Evolutionary conservation across 2,329 filamentous ascomycete species (phyloP), one percentile per base, ranked within the genome.

Genomic region (Aspergillus awamori): DNA sequence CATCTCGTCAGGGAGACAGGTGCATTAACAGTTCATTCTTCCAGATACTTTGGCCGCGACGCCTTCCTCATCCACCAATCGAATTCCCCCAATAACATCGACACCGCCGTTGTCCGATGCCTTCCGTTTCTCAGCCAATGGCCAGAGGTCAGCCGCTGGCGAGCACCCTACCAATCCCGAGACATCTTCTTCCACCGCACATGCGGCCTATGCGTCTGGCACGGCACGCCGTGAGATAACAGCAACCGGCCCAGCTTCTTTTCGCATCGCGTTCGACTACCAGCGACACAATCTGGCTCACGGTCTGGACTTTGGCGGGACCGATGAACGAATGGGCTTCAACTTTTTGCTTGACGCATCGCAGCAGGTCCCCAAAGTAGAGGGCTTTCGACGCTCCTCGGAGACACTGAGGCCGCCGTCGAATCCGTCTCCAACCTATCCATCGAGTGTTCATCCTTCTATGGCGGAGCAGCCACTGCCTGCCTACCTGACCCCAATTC

Each of bases 281-380:
- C 76, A 80, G 57, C 77, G 69, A 11, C 72, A 79, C 64, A 79
- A 72, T 43, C 67, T 79, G 49, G 74, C 80, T 17, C 85, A 88
- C 59, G 83, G 83, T 41, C 72, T 90, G 1, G 84, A 89, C 41
- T 78, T 90, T 60, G 80, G 84, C 1, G 66, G 72, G 30, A 56
- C 53, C 26, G 80, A 80, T 26, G 90, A 93, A 70, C 84, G 87
- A 51, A 81, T 93, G 8, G 89, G 87, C 5, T 84, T 95, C 33
- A 89, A 88, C 60, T 93, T 93, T 67, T 80, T 95, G 2, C 81
- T 94, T 1, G 87, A 89, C 61, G 78, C 84, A 36, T 82, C 83
- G 6, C 83, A 86, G 53, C 83, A 83, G 59, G 81, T 83, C 22
- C 82, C 76, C 64, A 83, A 80, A 67, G 83, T 85, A 55, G 83